A percentile compares a stretch with the other conserved stretches of the same genome.
Conservation (phyloP, 108 stramenopile genomes). For the Pseudonitzschia multistriata region DNA sequence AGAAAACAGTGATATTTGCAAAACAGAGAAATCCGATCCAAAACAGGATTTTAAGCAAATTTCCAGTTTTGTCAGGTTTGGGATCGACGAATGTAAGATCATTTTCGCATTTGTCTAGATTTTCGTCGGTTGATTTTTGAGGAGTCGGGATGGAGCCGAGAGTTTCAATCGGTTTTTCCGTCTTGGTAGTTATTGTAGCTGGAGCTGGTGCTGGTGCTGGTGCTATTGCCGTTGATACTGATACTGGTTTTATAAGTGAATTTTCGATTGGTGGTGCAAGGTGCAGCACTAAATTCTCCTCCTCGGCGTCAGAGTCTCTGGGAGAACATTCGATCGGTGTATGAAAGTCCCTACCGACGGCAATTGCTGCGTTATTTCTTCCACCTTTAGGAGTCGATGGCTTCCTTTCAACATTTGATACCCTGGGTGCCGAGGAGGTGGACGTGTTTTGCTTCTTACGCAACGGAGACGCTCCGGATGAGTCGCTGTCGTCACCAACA, state of each 20-base stretch:
- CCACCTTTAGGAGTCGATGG: not conserved
- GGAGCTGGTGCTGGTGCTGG: not conserved
- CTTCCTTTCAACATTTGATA: not conserved
- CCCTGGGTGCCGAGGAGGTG: not conserved
- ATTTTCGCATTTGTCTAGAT: not conserved
- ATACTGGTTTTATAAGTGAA: not conserved
- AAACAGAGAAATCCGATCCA: not conserved
- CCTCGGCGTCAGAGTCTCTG: not conserved
- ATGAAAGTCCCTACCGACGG: not conserved
- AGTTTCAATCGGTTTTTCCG: not conserved
- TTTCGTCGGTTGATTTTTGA: not conserved
- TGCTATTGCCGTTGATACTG: not conserved
- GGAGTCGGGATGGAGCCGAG: not conserved
- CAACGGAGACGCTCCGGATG: not conserved
- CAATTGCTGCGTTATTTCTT: not conserved
- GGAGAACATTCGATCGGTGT: not conserved
- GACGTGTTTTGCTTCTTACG: conserved; percentile 12
- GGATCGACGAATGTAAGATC: not conserved
- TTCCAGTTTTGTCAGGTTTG: not conserved
- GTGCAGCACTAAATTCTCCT: not conserved
- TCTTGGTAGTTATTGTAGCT: not conserved
- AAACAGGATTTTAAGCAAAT: not conserved
- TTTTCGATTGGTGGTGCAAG: not conserved
- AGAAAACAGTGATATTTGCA: not conserved
- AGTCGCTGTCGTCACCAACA: not conserved